A percentile compares a stretch with the other conserved stretches of the same genome.
These are phyloP conservation scores for Penicillium longicatenatum DNA, from an alignment of 495 filamentous ascomycete species.

Conservation along the genomic window DNA sequence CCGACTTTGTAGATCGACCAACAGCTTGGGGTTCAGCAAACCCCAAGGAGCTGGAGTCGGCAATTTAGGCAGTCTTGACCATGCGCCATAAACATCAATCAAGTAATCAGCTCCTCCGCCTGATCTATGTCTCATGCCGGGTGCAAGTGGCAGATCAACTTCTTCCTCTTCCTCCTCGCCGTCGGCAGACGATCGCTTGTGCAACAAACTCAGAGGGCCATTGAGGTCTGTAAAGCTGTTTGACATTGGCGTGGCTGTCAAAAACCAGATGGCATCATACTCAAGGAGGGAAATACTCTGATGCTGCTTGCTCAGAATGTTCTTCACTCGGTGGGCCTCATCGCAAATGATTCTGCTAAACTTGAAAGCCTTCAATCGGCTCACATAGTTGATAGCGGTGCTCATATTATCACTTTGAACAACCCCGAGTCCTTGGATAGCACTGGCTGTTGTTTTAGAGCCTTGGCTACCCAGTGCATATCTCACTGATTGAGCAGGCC, in stretches of 20 bases:
- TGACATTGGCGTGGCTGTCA: not conserved
- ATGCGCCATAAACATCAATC: not conserved
- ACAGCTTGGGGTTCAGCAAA: not conserved
- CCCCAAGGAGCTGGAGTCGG: not conserved
- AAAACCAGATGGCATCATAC: not conserved
- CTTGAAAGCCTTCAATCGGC: not conserved
- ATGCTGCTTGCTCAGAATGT: not conserved
- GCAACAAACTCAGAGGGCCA: not conserved
- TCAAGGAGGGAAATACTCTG: not conserved
- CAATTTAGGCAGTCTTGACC: not conserved
- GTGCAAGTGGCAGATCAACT: not conserved
- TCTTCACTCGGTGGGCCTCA: not conserved
- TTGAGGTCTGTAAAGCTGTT: not conserved
- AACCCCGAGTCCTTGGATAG: not conserved
- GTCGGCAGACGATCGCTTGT: not conserved
- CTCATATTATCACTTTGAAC: not conserved
- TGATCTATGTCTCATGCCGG: not conserved
- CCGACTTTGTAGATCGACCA: not conserved
- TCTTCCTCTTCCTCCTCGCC: not conserved
- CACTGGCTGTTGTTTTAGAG: not conserved
- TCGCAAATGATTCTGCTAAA: not conserved
- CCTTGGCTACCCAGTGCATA: not conserved
- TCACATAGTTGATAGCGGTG: not conserved
- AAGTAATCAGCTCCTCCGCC: not conserved
- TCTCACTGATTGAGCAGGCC: not conserved